Base-by-base conservation (phyloP, 192 early-diverging fungal species). In the Linnemannia exigua region DNA sequence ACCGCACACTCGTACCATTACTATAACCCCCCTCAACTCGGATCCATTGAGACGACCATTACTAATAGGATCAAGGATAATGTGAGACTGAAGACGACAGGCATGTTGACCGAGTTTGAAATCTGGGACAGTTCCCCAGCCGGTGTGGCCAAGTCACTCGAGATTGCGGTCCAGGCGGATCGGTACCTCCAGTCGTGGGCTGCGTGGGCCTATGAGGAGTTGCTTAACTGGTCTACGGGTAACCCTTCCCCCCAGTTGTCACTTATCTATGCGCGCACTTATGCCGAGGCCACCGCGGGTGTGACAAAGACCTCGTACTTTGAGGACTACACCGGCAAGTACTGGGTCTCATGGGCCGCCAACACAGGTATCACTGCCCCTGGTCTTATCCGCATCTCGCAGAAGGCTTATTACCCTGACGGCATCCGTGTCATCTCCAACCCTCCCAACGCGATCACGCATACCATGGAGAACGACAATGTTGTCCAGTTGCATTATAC, bases 171-270 rank as follows among this genome's bases (percentile, higher is more conserved):
- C 17, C 81, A 88, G 37, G 89, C 89, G 5, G 92, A 92, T 69
- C 41, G 68, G 20, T 89, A 90, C 72, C 79, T 89, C 74, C 83
- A 88, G 54, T 88, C 88, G 16, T 93, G 92, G 92, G 84, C 85
- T 50, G 92, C 90, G 1, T 93, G 91, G 91, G 78, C 91, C 2
- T 93, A 93, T 47, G 90, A 93, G 52, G 84, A 89, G 66, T 61
- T 91, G 1, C 88, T 85, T 75, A 72, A 80, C 37, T 25, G 44
- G n/a, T 16, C 70, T 17, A 31, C 72, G 0, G 36, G 66, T 35
- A 51, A 67, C 33, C 87, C 82, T 1, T 47, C 80, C 31, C 82
- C 89, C 2, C 52, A 81, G 22, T 20, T 88, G 52, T 63, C 81
- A 0, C 61, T 74, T 3, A 47, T 80, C 20, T 89, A 89, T 66